Conservation (phyloP, 1,284 basidiomycete genomes). For the Anthracocystis setariae region DNA sequence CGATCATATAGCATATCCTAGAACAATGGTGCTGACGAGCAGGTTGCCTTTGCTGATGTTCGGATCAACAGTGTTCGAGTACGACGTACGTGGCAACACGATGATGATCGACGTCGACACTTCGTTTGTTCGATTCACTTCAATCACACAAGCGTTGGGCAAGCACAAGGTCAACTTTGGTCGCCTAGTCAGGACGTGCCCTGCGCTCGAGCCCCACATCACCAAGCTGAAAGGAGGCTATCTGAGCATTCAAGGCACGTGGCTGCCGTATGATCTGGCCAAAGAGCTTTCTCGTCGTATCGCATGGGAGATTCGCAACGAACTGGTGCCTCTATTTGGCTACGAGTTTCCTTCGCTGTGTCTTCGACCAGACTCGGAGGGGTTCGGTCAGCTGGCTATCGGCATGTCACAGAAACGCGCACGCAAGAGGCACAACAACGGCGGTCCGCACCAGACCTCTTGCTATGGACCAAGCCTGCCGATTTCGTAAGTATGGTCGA, state of each 20-base stretch:
- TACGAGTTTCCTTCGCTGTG: conserved; percentile 45
- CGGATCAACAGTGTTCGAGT: conserved; percentile 43
- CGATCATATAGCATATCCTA: not conserved
- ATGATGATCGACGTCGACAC: conserved; percentile 57
- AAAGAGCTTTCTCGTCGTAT: conserved; percentile 51
- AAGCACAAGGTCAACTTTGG: conserved; percentile 51
- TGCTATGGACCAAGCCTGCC: conserved; percentile 47
- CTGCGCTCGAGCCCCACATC: conserved; percentile 43
- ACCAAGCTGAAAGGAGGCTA: conserved; percentile 55
- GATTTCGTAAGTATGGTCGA: conserved; percentile 31
- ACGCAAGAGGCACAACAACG: conserved; percentile 46
- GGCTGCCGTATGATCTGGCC: conserved; percentile 50
- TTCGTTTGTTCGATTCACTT: conserved; percentile 49
- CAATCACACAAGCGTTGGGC: conserved; percentile 52
- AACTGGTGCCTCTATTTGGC: conserved; percentile 52
- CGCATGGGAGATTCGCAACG: conserved; percentile 47
- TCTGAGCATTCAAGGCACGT: conserved; percentile 55
- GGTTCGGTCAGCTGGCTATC: conserved; percentile 46
- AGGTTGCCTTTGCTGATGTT: not conserved
- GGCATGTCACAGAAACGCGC: conserved; percentile 42
- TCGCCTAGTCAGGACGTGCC: conserved; percentile 32
- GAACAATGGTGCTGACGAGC: not conserved
- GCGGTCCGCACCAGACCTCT: conserved; percentile 40
- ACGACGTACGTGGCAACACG: conserved; percentile 39
- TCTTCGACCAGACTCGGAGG: conserved; percentile 47